Evolutionary conservation across 441 rosid genomes (phyloP).

Genomic region (Breynia disticha): DNA sequence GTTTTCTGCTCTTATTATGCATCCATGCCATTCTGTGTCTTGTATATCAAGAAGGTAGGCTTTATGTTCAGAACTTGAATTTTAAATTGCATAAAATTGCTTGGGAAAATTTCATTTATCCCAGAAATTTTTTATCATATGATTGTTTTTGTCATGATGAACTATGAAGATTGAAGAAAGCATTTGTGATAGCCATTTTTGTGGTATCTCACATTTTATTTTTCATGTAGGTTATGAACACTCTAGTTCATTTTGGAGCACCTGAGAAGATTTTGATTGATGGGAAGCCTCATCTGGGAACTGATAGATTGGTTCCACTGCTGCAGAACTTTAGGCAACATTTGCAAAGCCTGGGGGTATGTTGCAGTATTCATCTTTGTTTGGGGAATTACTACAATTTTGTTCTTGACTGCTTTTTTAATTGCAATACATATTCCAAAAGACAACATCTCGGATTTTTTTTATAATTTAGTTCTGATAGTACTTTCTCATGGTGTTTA

Average conservation of each 20-base stretch:
- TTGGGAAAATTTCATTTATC: no score
- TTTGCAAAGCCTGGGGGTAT: slow-evolving; percentile 66
- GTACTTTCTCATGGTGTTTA: slow-evolving; percentile 20
- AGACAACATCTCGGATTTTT: not conserved
- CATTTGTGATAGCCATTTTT: not conserved
- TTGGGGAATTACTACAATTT: not conserved
- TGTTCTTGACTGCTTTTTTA: no score
- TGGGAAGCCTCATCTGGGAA: slow-evolving; percentile 98
- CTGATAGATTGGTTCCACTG: slow-evolving; percentile 74
- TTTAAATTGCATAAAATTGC: no score
- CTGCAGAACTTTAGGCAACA: slow-evolving; percentile 75
- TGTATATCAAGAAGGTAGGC: no score
- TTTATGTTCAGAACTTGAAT: no score
- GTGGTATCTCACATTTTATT: slow-evolving; percentile 5
- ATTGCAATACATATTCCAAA: no score
- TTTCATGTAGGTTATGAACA: slow-evolving; percentile 63
- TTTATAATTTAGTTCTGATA: not conserved
- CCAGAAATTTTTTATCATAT: no score
- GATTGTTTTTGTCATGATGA: not conserved
- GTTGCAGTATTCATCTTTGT: slow-evolving; percentile 17
- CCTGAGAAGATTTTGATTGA: slow-evolving; percentile 62
- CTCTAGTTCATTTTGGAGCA: slow-evolving; percentile 90
- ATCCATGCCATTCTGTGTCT: no score
- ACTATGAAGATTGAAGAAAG: not conserved
- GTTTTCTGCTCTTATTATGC: no score